Conservation (phyloP, 208 protist genomes). For the Leptomonas seymouri region DNA sequence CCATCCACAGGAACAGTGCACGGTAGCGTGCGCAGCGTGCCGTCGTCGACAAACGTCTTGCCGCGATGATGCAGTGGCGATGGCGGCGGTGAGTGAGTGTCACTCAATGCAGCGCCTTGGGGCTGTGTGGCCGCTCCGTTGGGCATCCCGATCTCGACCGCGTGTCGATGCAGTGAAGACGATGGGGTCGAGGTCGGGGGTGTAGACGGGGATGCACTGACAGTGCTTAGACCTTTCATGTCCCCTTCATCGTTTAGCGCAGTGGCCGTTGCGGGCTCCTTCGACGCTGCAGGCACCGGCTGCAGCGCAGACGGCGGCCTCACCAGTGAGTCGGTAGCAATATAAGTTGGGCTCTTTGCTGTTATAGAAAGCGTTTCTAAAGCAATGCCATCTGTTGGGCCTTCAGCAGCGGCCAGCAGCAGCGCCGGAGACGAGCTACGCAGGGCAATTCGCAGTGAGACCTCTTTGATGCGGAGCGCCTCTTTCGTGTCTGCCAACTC, state of each 20-base stretch:
- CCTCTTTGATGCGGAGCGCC: constrained; percentile 44
- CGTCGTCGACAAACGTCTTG: constrained; percentile 16
- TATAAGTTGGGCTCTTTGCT: not conserved
- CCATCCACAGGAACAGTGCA: constrained; percentile 4
- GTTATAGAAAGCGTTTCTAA: no score
- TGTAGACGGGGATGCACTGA: constrained; percentile 1
- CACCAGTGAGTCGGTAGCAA: not conserved
- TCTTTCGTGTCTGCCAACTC: constrained; percentile 30
- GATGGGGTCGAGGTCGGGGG: not conserved
- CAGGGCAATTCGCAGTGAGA: constrained; percentile 52
- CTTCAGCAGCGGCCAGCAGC: not conserved
- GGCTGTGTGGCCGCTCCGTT: not conserved
- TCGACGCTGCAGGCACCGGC: not conserved
- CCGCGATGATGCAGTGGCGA: not conserved
- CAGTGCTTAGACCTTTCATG: not conserved
- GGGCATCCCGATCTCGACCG: not conserved
- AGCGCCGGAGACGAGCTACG: constrained; percentile 24
- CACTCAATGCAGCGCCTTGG: not conserved
- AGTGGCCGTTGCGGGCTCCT: not conserved
- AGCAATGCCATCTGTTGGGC: not conserved
- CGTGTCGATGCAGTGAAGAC: not conserved
- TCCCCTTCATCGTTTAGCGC: not conserved
- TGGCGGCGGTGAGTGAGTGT: not conserved
- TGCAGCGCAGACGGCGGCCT: not conserved
- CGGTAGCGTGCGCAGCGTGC: constrained; percentile 22